These are phyloP conservation scores for Pestalotiopsis sp. DNA, from an alignment of 2,329 filamentous ascomycete species.

Conservation along the genomic window DNA sequence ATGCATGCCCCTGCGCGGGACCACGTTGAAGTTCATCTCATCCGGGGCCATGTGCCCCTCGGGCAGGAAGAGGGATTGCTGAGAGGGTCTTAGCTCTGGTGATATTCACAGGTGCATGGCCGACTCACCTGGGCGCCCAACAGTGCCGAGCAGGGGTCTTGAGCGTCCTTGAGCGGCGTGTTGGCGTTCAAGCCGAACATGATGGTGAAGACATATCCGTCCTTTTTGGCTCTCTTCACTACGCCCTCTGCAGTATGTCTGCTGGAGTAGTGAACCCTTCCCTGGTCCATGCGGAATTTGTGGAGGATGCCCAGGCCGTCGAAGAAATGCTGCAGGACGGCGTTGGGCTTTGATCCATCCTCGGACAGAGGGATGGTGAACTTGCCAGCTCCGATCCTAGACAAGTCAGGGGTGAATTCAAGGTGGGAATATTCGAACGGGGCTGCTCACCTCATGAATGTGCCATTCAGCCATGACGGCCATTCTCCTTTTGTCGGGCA, in stretches of 20 bases:
- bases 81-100: background rate
- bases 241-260: conserved; percentile 17
- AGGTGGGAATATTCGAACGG: background rate
- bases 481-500: conserved; percentile 13
- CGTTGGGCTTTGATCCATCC: conserved; percentile 18
- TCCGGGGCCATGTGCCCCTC: conserved; percentile 12
- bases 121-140: conserved; percentile 16
- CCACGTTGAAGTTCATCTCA: conserved; percentile 16
- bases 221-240: conserved; percentile 14
- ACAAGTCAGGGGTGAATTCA: background rate
- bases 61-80: conserved; percentile 16
- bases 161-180: conserved; percentile 14
- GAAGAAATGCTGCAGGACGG: conserved; percentile 18
- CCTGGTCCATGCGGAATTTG: conserved; percentile 15
- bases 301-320: conserved; percentile 18
- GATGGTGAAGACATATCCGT: conserved; percentile 12
- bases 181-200: conserved; percentile 18
- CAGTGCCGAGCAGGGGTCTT: conserved; percentile 17
- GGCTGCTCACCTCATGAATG: conserved; percentile 14
- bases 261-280: conserved; percentile 15
- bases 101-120: background rate
- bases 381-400: conserved; percentile 14
- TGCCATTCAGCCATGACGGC: conserved; percentile 16
- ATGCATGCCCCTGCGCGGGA: conserved; percentile 16
- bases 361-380: conserved; percentile 16